phyloP scores from a whole-genome alignment of 805 yeast species.

The Hanseniaspora jakobsenii region DNA sequence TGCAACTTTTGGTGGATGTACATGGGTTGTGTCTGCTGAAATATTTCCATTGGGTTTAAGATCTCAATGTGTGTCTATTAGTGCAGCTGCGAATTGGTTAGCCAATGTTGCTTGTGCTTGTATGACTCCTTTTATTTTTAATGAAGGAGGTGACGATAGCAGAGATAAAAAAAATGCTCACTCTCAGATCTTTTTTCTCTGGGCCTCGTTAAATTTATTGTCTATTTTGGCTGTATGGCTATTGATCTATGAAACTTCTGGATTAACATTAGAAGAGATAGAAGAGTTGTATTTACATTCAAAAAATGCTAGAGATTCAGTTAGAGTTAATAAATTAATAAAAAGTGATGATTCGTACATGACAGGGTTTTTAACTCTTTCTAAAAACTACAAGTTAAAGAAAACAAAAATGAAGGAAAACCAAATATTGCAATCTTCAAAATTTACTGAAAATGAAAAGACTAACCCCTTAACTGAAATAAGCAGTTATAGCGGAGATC shows the following conservation, averaged over 20 bases:
- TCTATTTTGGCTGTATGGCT: constrained; percentile 54
- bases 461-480: too few relatives aligned
- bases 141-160: constrained; percentile 35
- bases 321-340: constrained; percentile 29
- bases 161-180: constrained; percentile 27
- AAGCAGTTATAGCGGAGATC: too few relatives aligned
- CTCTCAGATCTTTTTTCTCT: constrained; percentile 63
- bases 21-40: constrained; percentile 60
- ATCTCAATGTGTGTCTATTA: constrained; percentile 62
- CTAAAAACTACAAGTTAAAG: constrained; percentile 9
- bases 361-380: constrained; percentile 14
- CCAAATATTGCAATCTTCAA: too few relatives aligned
- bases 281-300: constrained; percentile 61
- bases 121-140: constrained; percentile 63
- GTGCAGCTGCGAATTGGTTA: constrained; percentile 72
- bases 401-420: neutral
- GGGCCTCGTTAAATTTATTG: constrained; percentile 59
- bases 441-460: neutral
- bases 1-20: constrained; percentile 72
- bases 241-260: constrained; percentile 67
- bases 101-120: constrained; percentile 65
- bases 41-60: constrained; percentile 61
- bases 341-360: constrained; percentile 13
- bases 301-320: constrained; percentile 41
- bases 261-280: constrained; percentile 67